These are phyloP conservation scores for Monoraphidium neglectum DNA, from an alignment of 139 green algal species.

Conservation along the genomic window DNA sequence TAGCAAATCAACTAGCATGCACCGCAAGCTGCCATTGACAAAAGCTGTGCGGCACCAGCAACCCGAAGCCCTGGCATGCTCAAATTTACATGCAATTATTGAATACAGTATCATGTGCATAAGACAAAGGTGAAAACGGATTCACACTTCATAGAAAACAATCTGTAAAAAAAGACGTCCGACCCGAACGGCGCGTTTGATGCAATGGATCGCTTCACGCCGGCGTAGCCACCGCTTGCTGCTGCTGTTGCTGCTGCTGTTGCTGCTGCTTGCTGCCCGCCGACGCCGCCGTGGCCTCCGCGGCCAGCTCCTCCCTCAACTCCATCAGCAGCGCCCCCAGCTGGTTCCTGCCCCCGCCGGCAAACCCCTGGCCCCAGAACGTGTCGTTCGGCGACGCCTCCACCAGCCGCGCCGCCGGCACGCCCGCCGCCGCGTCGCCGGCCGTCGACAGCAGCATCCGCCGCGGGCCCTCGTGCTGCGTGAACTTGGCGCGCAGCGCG, in stretches of 20 bases:
- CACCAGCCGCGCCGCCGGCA: conserved; percentile 22
- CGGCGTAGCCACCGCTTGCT: neutral
- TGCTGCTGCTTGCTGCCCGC: conserved; percentile 11
- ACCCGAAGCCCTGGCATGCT: too few species aligned
- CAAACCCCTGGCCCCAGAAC: conserved; percentile 72
- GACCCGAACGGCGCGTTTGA: too few species aligned
- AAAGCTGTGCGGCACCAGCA: too few species aligned
- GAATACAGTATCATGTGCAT: too few species aligned
- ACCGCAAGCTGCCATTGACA: too few species aligned
- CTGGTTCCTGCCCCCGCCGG: conserved; percentile 82
- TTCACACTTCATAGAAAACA: too few species aligned
- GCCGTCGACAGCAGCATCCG: conserved; percentile 80
- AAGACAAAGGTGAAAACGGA: too few species aligned
- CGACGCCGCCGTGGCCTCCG: neutral
- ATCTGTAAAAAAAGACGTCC: too few species aligned
- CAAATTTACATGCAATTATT: too few species aligned
- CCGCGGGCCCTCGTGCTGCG: conserved; percentile 61
- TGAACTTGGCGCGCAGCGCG: conserved; percentile 88
- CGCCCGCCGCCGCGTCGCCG: conserved; percentile 3
- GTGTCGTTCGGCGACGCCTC: conserved; percentile 43
- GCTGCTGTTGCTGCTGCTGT: neutral
- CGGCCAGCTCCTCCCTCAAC: conserved; percentile 65
- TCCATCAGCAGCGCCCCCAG: conserved; percentile 89
- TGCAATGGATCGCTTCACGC: neutral
- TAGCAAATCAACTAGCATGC: too few species aligned